Percentiles rank a stretch among this genome's conserved stretches.
Evolutionary conservation across 2,329 filamentous ascomycete genomes (phyloP).

Genomic region (Plectosphaerella cucumerina): DNA sequence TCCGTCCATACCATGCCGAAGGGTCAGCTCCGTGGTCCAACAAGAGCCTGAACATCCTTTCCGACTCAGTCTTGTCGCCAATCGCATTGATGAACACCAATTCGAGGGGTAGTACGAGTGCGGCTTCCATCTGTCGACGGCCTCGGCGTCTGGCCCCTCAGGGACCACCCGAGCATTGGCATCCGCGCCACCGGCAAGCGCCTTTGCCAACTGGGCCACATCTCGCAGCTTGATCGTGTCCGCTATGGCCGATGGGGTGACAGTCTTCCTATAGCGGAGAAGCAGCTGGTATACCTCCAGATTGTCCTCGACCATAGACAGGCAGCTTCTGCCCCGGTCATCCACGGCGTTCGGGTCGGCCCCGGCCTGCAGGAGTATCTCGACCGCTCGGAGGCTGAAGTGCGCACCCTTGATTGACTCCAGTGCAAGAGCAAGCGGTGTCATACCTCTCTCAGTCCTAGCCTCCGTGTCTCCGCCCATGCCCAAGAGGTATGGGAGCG

Average conservation of each 20-base stretch:
- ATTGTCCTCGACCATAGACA: neutral
- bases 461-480: conserved; percentile 1
- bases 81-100: neutral
- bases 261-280: neutral
- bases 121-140: neutral
- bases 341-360: neutral
- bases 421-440: neutral
- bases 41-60: neutral
- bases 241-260: neutral
- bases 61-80: neutral
- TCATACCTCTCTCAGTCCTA: neutral
- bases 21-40: neutral
- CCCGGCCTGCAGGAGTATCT: conserved; percentile 1
- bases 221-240: neutral
- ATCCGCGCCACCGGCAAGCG: neutral
- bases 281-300: neutral
- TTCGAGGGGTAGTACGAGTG: neutral
- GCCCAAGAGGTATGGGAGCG: conserved; percentile 1
- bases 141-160: neutral
- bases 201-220: neutral
- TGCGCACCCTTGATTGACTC: neutral
- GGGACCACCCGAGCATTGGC: neutral
- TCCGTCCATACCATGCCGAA: neutral
- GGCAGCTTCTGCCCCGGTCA: neutral
- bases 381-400: neutral